Conservation (phyloP, 2,329 filamentous ascomycete species). For the Teratosphaeria destructans region DNA sequence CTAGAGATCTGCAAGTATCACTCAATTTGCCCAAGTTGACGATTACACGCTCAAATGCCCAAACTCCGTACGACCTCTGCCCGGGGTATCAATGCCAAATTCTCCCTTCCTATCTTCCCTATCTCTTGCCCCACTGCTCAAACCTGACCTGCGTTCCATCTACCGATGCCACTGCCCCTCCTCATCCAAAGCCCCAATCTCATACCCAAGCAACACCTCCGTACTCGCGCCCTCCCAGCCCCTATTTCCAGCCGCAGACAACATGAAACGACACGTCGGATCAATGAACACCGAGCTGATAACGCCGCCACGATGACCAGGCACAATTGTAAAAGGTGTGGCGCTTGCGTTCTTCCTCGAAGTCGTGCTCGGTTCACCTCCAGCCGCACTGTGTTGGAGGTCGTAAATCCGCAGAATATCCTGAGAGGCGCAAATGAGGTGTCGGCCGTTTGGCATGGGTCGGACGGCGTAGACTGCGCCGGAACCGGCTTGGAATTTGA, state of each 20-base stretch:
- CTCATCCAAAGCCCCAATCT: slow-evolving; percentile 48
- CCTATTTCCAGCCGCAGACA: slow-evolving; percentile 80
- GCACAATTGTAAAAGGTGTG: slow-evolving; percentile 94
- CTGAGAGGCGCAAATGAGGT: slow-evolving; percentile 85
- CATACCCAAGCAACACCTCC: slow-evolving; percentile 87
- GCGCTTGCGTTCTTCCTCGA: slow-evolving; percentile 27
- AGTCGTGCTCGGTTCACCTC: background rate
- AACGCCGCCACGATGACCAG: slow-evolving; percentile 78
- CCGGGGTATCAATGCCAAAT: background rate
- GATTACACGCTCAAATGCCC: background rate
- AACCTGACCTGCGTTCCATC: background rate
- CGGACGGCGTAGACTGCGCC: slow-evolving; percentile 80
- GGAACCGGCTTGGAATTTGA: slow-evolving; percentile 82
- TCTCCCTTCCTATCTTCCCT: background rate
- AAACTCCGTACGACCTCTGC: background rate
- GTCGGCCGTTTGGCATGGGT: slow-evolving; percentile 84
- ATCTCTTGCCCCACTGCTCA: background rate
- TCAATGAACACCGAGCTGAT: slow-evolving; percentile 82
- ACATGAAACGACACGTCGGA: slow-evolving; percentile 78
- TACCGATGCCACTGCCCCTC: slow-evolving; percentile 21
- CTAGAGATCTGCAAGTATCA: too few species aligned
- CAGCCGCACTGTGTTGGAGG: slow-evolving; percentile 40
- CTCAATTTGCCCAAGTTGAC: too few species aligned
- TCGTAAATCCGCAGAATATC: slow-evolving; percentile 93
- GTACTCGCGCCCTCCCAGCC: slow-evolving; percentile 91